A percentile compares a stretch with the other conserved stretches of the same genome.
These are phyloP conservation scores for Gelatoporia subvermispora DNA, from an alignment of 768 basidiomycete species.

Conservation along the genomic window DNA sequence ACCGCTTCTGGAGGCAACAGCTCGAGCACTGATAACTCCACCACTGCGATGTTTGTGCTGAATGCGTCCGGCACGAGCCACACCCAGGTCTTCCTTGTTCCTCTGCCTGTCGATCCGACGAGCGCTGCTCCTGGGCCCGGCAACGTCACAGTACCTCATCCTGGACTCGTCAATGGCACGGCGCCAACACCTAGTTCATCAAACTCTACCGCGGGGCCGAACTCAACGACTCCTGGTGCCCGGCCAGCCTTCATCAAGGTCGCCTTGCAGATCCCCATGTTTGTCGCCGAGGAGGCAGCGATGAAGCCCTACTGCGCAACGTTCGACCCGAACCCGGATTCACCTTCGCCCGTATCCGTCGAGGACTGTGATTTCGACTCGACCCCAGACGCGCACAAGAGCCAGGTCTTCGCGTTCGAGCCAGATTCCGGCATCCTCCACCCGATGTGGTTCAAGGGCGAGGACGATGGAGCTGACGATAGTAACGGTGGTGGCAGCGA, in stretches of 20 bases:
- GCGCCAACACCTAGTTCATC: conserved; percentile 11
- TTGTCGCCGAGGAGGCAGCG: conserved; percentile 30
- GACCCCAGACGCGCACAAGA: conserved; percentile 28
- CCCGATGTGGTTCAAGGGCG: conserved; percentile 44
- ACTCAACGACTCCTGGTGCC: conserved; percentile 15
- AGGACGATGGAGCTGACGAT: conserved; percentile 23
- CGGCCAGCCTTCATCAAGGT: conserved; percentile 25
- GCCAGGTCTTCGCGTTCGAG: conserved; percentile 60
- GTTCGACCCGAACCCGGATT: conserved; percentile 47
- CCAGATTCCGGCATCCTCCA: conserved; percentile 39
- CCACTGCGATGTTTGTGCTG: conserved; percentile 20
- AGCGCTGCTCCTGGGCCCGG: not conserved
- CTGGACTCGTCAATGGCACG: not conserved
- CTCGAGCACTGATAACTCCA: not conserved
- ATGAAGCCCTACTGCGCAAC: conserved; percentile 53
- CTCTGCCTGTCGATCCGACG: conserved; percentile 1
- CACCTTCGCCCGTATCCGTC: conserved; percentile 31
- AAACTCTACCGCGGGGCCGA: conserved; percentile 18
- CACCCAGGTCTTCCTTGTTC: conserved; percentile 26
- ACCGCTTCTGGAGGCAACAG: conserved; percentile 15
- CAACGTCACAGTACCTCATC: not conserved
- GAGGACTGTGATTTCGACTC: conserved; percentile 32
- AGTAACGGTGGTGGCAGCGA: conserved; percentile 10
- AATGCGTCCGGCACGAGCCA: conserved; percentile 24
- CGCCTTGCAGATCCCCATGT: conserved; percentile 40